Base-by-base conservation (phyloP, 106 monocot species). In the Phalaenopsis equestris region DNA sequence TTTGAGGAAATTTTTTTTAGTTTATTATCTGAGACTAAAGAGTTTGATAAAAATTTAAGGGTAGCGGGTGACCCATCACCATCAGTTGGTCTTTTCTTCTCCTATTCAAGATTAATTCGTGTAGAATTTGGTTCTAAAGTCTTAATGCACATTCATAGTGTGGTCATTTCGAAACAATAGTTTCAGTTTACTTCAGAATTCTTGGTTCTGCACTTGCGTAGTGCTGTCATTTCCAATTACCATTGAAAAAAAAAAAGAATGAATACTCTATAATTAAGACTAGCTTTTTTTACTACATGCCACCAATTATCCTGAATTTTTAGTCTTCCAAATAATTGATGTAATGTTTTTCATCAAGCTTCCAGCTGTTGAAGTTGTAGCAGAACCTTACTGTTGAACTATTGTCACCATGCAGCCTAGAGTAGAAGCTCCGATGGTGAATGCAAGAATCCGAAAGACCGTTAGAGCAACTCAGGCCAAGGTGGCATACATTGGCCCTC, bases 381-480 rank as follows among this genome's bases (percentile, higher is more conserved):
- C 21, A 21, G n/a, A 65, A 65, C 64, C 24, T 65, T 19, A 30
- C 64, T 24, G 8, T 65, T 65, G 19, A 46, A 58, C 45, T 56
- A 43, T 41, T 43, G 56, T 42, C 36, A 36, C 36, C 49, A 1
- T 47, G 24, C 89, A 99, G 99, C 95, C 99, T 48, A 93, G 99
- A 84, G 80, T 89, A 41, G 99, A 99, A 90, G 99, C 99, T 61
- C 87, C 99, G 8, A 89, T 99, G 99, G 93, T 99, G 30, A 99
- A 99, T 83, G 99, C 99, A 47, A 93, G 99, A 77, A 99, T 99
- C 78, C 85, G 88, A 46, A 99, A 99, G 81, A 87, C 87, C 39
- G 93, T 99, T 1, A 82, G 86, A 45, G 91, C 95, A 57, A 87
- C 81, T 77, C 89, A 91, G 64, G 99, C 99, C 8, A 99, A 99